Base-by-base conservation (phyloP, 768 basidiomycete species). In the Boletus bicolor region DNA sequence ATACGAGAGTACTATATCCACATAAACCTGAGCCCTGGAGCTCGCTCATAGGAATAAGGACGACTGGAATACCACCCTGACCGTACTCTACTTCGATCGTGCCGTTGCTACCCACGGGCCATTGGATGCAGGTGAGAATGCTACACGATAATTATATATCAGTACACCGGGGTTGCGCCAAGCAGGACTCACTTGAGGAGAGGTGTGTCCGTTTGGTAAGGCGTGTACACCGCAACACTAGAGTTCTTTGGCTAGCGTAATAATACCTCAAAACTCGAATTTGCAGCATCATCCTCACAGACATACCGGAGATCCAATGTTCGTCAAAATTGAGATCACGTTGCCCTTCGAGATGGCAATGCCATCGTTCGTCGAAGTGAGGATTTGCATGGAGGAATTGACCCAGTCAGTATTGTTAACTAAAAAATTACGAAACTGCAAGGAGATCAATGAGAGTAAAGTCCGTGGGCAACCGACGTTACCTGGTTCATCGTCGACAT, bases 271-370 rank as follows among this genome's bases (percentile, higher is more conserved):
- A 21, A 42, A 41, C 7, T 41, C 30, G 7, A 24, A n/a, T 26
- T 19, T 32, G 28, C 8, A 38, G 21, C 39, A 43, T 24, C 41
- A 44, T 47, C 39, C 14, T 41, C 14, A 15, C 7, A 58, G 43
- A 39, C 56, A 41, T 65, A 88, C 87, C 21, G 87, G 86, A 52
- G 86, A 87, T 34, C 87, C 89, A 56, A 89, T 82, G 70, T 85
- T 88, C 24, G 86, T 90, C 58, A 86, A 58, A 39, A 90, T 70
- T 12, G 82, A 77, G 47, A 88, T 73, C 10, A 87, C 79, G 19
- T 75, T 64, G 12, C 86, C 87, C 63, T 87, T 89, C 73, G 80
- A 77, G 56, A 90, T 71, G 17, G 80, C 84, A n/a, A 90, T 69
- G 30, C 82, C 82, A 55, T 80, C 68, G 10, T 73, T 63, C 39